Evolutionary conservation across 345 rosid genomes (phyloP).

Genomic region (Turritis glabra): DNA sequence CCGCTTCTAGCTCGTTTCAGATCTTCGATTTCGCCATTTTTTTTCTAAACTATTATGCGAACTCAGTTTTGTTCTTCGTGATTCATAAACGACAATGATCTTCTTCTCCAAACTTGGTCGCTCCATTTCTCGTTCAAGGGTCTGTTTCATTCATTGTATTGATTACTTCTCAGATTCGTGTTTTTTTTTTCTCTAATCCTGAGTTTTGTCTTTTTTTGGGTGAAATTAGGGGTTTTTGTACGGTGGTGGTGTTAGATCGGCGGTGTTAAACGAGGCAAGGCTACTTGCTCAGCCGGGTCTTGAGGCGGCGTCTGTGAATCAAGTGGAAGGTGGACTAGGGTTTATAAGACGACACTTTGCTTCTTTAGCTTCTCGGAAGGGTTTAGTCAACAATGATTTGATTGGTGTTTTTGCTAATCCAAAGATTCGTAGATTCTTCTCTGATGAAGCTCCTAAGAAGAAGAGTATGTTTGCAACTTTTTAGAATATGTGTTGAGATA

Average conservation of each 20-base stretch:
- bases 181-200: neutral
- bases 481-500: neutral
- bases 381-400: conserved; percentile 43
- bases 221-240: conserved; percentile 16
- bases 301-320: conserved; percentile 32
- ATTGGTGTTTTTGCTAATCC: conserved; percentile 66
- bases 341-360: conserved; percentile 57
- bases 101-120: conserved; percentile 37
- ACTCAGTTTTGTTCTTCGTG: neutral
- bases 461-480: conserved; percentile 18
- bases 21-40: neutral
- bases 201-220: neutral
- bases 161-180: conserved; percentile 16
- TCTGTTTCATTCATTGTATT: neutral
- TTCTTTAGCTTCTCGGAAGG: conserved; percentile 46
- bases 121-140: conserved; percentile 39
- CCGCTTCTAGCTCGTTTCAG: neutral
- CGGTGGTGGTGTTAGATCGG: conserved; percentile 35
- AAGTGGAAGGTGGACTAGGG: conserved; percentile 49
- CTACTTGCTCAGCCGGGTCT: conserved; percentile 13
- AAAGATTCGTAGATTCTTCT: conserved; percentile 60
- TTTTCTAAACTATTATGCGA: conserved; percentile 26
- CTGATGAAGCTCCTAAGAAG: conserved; percentile 75
- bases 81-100: conserved; percentile 20
- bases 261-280: conserved; percentile 13